Base-by-base conservation (phyloP, 805 yeast genomes). In the Pichia ethanolica region DNA sequence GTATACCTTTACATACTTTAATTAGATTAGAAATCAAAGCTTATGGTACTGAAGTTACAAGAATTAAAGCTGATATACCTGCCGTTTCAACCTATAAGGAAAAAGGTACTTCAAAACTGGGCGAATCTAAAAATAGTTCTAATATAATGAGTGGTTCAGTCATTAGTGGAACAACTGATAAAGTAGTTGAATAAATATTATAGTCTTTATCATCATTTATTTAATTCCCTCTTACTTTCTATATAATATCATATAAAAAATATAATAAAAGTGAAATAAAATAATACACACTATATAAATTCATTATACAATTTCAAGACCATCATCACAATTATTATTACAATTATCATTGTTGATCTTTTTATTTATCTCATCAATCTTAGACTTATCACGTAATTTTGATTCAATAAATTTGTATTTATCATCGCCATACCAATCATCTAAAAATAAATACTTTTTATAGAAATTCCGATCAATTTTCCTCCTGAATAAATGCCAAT, bases 1-100 rank as follows among this genome's bases (percentile, higher is more conserved):
- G 95, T 38, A 95, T 93, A 51, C 99, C 99, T 6, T 72, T 93
- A 59, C 99, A 93, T 64, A 93, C 99, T 0, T 71, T 93, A 64
- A 93, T 93, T 60, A 86, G 89, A 63, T 72, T 93, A 54, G 98
- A 93, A 65, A 97, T 97, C n/a, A 76, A 95, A 50, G 97, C 99
- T 0, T 90, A 88, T 61, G 83, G 83, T 45, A 90, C 99, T 0
- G 69, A 82, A 40, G 98, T 90, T 14, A 85, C 91, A 20, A 76
- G 95, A 58, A 87, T 93, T 51, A 89, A 89, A 59, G 99, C 98
- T 0, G 88, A 93, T 64, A 91, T 93, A 45, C 99, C 99, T 3
- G 99, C 99, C 0, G 99, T 93, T 5, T 83, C 91, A 59, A 93
- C 99, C 0, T 93, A 91, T 66, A 87, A 96, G 59, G 97, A 89